These are phyloP conservation scores for Pugionium dolabratum DNA, from an alignment of 345 rosid genomes.

Conservation along the genomic window DNA sequence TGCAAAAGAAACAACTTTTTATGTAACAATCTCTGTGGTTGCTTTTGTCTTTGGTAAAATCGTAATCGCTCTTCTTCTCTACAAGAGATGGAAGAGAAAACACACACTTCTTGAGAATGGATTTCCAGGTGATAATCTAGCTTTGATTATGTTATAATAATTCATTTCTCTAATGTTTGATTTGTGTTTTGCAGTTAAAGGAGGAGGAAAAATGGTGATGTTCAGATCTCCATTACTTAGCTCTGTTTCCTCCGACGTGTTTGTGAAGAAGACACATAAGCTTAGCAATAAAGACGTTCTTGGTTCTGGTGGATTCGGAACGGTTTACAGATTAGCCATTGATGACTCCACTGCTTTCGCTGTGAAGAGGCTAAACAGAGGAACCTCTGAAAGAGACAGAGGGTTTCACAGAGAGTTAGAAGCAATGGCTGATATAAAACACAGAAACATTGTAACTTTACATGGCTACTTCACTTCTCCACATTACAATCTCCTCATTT, in stretches of 20 bases:
- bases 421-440: slow-evolving; percentile 90
- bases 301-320: slow-evolving; percentile 81
- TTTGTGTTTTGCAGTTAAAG: slow-evolving; percentile 13
- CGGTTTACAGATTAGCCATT: slow-evolving; percentile 62
- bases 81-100: slow-evolving; percentile 66
- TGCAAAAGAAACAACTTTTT: slow-evolving; percentile 49
- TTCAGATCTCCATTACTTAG: slow-evolving; percentile 60
- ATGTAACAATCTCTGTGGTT: slow-evolving; percentile 60
- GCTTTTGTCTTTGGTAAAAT: slow-evolving; percentile 67
- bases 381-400: slow-evolving; percentile 65
- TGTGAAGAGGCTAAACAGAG: slow-evolving; percentile 73
- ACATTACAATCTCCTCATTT: slow-evolving; percentile 72
- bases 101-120: slow-evolving; percentile 45
- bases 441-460: slow-evolving; percentile 78
- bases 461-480: slow-evolving; percentile 70
- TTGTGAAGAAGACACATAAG: slow-evolving; percentile 65
- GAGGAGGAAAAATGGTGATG: slow-evolving; percentile 81
- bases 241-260: slow-evolving; percentile 52
- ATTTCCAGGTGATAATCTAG: slow-evolving; percentile 49
- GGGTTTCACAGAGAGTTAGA: slow-evolving; percentile 78
- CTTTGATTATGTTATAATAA: background rate
- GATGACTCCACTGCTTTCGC: slow-evolving; percentile 62
- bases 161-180: background rate
- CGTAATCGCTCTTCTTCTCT: slow-evolving; percentile 60
- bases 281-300: slow-evolving; percentile 72